These are phyloP conservation scores for Synura sp. DNA, from an alignment of 352 stramenopile genomes.

Conservation along the genomic window DNA sequence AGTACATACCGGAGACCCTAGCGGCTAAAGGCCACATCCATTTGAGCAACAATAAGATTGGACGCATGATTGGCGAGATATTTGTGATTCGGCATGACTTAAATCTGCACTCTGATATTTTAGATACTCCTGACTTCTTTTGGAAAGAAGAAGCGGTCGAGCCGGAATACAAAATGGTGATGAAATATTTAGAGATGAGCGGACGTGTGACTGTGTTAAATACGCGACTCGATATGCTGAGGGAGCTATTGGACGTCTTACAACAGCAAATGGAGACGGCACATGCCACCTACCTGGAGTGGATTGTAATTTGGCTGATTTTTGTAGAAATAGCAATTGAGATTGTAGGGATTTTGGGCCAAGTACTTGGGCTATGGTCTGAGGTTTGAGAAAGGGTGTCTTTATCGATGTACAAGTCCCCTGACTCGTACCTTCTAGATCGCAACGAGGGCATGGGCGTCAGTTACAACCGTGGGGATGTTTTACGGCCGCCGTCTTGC, in stretches of 20 bases:
- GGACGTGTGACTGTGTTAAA: conserved; percentile 81
- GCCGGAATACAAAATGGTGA: conserved; percentile 79
- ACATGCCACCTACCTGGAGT: conserved; percentile 79
- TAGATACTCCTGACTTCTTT: conserved; percentile 88
- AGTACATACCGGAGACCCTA: conserved; percentile 73
- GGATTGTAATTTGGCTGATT: conserved; percentile 89
- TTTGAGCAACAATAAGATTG: conserved; percentile 80
- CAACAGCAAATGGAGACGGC: conserved; percentile 78
- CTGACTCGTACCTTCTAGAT: too few relatives aligned
- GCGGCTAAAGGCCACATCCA: conserved; percentile 75
- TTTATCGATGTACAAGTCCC: too few relatives aligned
- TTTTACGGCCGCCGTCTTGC: too few relatives aligned
- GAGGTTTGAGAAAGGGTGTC: too few relatives aligned
- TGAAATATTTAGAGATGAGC: conserved; percentile 84
- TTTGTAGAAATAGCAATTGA: conserved; percentile 74
- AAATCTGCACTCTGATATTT: conserved; percentile 87
- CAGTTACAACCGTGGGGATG: too few relatives aligned
- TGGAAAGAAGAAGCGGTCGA: conserved; percentile 87
- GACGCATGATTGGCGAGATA: conserved; percentile 77
- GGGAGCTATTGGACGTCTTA: conserved; percentile 83
- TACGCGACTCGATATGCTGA: conserved; percentile 81
- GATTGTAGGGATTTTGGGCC: background rate
- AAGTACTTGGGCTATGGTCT: background rate
- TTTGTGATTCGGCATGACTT: conserved; percentile 73
- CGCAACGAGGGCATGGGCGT: too few relatives aligned